Evolutionary conservation across 139 green algal species (phyloP).

Genomic region (Tetraselmis chui): DNA sequence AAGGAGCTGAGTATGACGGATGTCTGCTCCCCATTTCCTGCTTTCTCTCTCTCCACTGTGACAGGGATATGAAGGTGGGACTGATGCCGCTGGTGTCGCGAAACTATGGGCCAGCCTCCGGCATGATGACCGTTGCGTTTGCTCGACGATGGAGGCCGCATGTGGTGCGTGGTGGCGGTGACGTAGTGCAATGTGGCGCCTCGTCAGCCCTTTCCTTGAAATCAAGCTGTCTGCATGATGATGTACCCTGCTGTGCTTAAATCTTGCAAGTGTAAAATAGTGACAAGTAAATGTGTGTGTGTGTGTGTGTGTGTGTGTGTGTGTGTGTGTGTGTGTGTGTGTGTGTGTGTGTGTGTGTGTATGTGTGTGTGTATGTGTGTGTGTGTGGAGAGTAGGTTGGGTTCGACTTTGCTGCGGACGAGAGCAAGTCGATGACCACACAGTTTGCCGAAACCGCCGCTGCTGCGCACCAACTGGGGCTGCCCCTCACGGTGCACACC

Average conservation of each 20-base stretch:
- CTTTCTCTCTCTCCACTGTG: too few relatives aligned
- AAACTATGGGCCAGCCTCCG: background rate
- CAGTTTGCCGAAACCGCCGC: background rate
- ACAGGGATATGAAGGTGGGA: background rate
- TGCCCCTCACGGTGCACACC: background rate
- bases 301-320: background rate
- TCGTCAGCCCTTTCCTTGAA: too few relatives aligned
- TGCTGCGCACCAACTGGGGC: background rate
- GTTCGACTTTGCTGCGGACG: background rate
- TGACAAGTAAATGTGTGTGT: background rate
- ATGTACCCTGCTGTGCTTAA: too few relatives aligned
- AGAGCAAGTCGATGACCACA: background rate
- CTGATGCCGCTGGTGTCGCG: background rate
- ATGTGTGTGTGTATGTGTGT: background rate
- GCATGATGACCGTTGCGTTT: background rate
- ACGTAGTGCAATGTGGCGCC: too few relatives aligned
- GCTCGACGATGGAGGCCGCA: background rate
- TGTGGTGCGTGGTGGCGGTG: too few relatives aligned
- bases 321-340: background rate
- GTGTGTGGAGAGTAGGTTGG: background rate
- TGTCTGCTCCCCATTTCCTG: too few relatives aligned
- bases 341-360: background rate
- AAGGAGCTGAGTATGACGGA: too few relatives aligned
- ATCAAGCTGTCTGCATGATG: too few relatives aligned
- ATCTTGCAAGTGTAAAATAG: too few relatives aligned